Evolutionary conservation across 1,284 basidiomycete genomes (phyloP).

Genomic region (Gomphus sp.): DNA sequence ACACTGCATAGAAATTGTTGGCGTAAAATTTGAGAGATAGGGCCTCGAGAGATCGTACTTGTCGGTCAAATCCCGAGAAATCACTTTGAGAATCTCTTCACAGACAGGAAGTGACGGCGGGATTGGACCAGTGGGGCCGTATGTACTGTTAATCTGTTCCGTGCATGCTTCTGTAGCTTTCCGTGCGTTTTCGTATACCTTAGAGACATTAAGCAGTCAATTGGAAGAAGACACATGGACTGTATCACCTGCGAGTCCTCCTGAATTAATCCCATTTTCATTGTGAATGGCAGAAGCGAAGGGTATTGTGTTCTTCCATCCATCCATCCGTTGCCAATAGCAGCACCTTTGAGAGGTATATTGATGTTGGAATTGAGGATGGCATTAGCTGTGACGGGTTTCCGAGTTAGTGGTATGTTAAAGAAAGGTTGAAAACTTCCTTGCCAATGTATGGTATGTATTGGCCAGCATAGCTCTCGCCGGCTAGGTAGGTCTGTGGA

Average conservation of each 20-base stretch:
- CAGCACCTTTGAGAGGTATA: constrained; percentile 65
- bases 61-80: constrained; percentile 55
- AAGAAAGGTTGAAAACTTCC: constrained; percentile 6
- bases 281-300: constrained; percentile 82
- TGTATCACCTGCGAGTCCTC: constrained; percentile 52
- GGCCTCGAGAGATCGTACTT: constrained; percentile 36
- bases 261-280: constrained; percentile 73
- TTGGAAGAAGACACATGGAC: constrained; percentile 2
- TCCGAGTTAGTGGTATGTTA: constrained; percentile 2
- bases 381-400: constrained; percentile 52
- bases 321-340: constrained; percentile 98
- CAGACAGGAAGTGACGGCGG: constrained; percentile 63
- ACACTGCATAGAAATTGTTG: constrained; percentile 34
- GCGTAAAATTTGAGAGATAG: neutral
- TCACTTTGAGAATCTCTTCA: constrained; percentile 51
- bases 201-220: neutral
- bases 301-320: constrained; percentile 87
- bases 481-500: constrained; percentile 78
- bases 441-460: constrained; percentile 93
- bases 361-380: constrained; percentile 57
- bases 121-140: constrained; percentile 13
- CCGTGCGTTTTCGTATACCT: constrained; percentile 60
- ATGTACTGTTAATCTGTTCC: constrained; percentile 31
- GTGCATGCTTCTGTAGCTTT: constrained; percentile 59
- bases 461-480: constrained; percentile 97